Conservation (phyloP, 805 yeast species). For the Saccharomycopsis sp. region DNA sequence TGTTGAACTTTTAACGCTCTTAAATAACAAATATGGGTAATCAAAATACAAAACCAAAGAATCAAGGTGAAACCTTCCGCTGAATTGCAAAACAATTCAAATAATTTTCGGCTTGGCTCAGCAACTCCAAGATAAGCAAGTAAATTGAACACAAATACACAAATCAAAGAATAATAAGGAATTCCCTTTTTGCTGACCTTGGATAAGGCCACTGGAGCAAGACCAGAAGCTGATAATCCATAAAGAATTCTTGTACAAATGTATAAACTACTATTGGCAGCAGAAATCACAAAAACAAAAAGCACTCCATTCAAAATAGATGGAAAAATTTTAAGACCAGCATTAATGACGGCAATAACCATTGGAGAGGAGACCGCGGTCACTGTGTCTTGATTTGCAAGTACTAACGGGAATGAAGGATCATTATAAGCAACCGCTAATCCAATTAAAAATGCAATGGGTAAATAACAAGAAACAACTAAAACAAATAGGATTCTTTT, state of each 20-base stretch:
- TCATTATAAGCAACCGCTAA: conserved; percentile 47
- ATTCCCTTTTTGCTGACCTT: conserved; percentile 34
- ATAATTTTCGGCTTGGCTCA: conserved; percentile 29
- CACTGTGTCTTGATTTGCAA: conserved; percentile 29
- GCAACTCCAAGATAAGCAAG: conserved; percentile 35
- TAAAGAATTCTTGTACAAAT: conserved; percentile 34
- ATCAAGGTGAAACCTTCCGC: conserved; percentile 35
- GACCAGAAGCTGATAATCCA: conserved; percentile 35
- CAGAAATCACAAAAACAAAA: conserved; percentile 33
- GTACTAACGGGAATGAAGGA: conserved; percentile 23
- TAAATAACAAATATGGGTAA: conserved; percentile 34
- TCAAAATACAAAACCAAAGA: conserved; percentile 35
- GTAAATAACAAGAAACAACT: conserved; percentile 41
- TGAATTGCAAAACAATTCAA: conserved; percentile 34
- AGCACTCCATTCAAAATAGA: conserved; percentile 39
- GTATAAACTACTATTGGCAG: conserved; percentile 36
- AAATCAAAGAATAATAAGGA: conserved; percentile 32
- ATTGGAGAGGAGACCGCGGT: conserved; percentile 39
- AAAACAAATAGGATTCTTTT: conserved; percentile 44
- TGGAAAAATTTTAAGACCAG: conserved; percentile 37
- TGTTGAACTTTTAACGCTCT: conserved; percentile 35
- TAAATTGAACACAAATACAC: conserved; percentile 30
- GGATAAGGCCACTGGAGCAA: conserved; percentile 33
- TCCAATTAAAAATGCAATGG: conserved; percentile 43
- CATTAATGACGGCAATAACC: conserved; percentile 38